Evolutionary conservation across 148 eudicot genomes (phyloP).

Genomic region (Suaeda aralocaspica): DNA sequence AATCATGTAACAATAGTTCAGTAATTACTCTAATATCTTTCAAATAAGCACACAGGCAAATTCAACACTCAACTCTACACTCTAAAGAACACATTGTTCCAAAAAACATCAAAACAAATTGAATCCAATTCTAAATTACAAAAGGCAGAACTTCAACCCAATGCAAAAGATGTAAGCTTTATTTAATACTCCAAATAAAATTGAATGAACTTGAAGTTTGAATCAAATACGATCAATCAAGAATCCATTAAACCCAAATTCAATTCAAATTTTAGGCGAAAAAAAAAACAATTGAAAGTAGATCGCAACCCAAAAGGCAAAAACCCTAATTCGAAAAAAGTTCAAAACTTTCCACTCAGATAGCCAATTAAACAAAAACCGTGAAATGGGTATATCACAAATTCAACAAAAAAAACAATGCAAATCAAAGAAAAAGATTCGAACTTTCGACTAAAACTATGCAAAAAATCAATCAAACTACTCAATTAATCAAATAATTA

Average conservation of each 20-base stretch:
- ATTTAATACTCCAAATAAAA: neutral
- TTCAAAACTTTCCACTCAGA: neutral
- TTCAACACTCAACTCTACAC: no score
- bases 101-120: neutral
- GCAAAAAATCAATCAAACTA: no score
- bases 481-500: no score
- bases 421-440: neutral
- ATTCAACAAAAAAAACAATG: neutral
- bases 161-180: conserved; percentile 6
- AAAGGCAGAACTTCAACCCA: neutral
- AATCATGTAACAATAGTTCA: no score
- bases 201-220: neutral
- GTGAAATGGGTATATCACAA: no score
- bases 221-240: neutral
- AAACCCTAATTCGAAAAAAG: conserved; percentile 29
- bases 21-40: no score
- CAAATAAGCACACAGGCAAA: no score
- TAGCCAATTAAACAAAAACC: neutral
- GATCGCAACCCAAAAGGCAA: conserved; percentile 10
- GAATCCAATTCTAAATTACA: neutral
- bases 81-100: no score
- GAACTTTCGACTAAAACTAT: neutral
- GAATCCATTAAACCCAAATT: neutral
- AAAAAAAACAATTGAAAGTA: neutral
- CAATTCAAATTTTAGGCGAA: neutral